phyloP scores from a whole-genome alignment of 805 yeast species.

The Nakazawaea populi region DNA sequence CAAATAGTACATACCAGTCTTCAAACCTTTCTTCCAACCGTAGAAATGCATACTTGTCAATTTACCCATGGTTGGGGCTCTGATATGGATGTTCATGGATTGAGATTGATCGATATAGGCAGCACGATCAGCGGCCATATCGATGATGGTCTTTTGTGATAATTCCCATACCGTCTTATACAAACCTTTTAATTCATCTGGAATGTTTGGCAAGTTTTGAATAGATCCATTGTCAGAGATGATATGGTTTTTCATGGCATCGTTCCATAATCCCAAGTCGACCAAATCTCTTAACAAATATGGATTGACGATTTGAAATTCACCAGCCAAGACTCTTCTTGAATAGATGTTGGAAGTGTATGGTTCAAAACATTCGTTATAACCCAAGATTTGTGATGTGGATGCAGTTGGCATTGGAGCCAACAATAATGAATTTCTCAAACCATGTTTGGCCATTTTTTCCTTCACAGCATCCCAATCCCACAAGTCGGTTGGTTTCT shows the following conservation, averaged over 20 bases:
- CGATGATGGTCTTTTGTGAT: slow-evolving; percentile 77
- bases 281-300: slow-evolving; percentile 78
- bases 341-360: slow-evolving; percentile 88
- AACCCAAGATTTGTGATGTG: slow-evolving; percentile 91
- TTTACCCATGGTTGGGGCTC: slow-evolving; percentile 92
- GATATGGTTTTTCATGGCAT: slow-evolving; percentile 70
- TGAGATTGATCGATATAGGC: slow-evolving; percentile 87
- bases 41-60: slow-evolving; percentile 97
- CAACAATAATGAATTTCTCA: slow-evolving; percentile 81
- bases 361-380: slow-evolving; percentile 95
- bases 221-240: slow-evolving; percentile 80
- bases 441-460: slow-evolving; percentile 55
- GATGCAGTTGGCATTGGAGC: slow-evolving; percentile 99
- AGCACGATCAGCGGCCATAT: slow-evolving; percentile 78
- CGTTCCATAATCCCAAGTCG: slow-evolving; percentile 79
- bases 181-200: slow-evolving; percentile 65
- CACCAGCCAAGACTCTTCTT: slow-evolving; percentile 89
- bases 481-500: slow-evolving; percentile 72
- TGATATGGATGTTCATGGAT: slow-evolving; percentile 82
- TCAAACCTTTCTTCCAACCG: slow-evolving; percentile 97
- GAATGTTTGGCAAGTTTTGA: slow-evolving; percentile 68
- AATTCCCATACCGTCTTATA: slow-evolving; percentile 97
- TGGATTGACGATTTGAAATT: slow-evolving; percentile 87
- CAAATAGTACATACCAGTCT: slow-evolving; percentile 97
- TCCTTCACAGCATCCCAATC: slow-evolving; percentile 77